These are phyloP conservation scores for Cadophora sp. DNA, from an alignment of 2,329 filamentous ascomycete species.

Conservation along the genomic window DNA sequence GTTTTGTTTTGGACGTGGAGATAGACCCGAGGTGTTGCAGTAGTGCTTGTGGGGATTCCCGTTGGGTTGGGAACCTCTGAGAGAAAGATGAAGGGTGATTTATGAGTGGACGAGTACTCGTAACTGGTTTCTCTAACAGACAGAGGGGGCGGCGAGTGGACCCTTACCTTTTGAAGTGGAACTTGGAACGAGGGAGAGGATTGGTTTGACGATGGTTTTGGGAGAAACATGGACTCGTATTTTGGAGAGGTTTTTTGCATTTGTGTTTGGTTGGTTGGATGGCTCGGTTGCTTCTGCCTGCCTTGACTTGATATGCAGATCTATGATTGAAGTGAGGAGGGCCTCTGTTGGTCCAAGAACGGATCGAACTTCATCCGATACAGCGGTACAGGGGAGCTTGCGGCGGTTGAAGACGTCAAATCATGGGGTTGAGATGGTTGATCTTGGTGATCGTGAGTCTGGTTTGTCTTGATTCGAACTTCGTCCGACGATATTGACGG, in stretches of 20 bases:
- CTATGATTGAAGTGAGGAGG: constrained; percentile 1
- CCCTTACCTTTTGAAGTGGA: neutral
- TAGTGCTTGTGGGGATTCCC: neutral
- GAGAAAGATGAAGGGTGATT: too few relatives aligned
- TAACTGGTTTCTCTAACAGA: neutral
- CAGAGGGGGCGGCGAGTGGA: constrained; percentile 5
- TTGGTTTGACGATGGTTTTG: neutral
- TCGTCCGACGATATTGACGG: constrained; percentile 1
- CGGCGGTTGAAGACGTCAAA: constrained; percentile 1
- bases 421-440: neutral
- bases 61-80: constrained; percentile 1
- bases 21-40: neutral
- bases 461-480: neutral
- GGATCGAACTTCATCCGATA: neutral
- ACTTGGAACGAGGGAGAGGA: neutral
- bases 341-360: neutral
- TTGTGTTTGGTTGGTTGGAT: neutral
- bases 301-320: neutral
- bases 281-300: neutral
- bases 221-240: constrained; percentile 2
- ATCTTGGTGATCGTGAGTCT: constrained; percentile 13
- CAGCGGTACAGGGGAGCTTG: neutral
- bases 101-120: neutral
- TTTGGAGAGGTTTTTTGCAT: neutral
- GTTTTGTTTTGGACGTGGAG: neutral